Base-by-base conservation (phyloP, 179 eudicot species). In the Beta corolliflora region DNA sequence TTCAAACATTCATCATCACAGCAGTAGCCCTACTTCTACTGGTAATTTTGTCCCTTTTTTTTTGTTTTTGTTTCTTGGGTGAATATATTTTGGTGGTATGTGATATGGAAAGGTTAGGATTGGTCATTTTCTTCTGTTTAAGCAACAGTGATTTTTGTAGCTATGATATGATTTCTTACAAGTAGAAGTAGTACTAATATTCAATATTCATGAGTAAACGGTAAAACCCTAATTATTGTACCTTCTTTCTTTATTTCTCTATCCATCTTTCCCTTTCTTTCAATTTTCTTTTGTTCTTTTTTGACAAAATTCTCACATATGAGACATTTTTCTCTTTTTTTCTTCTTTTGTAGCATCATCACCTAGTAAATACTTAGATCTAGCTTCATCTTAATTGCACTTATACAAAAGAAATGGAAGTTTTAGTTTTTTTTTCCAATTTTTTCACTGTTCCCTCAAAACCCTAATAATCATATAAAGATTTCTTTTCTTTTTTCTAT, bases 211-310 rank as follows among this genome's bases (percentile, higher is more conserved):
- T 44, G n/a, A 53, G 75, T 77, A 41, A 72, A 48, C 60, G 19
- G 60, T 58, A 75, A 36, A 83, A 82, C 85, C 87, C 85, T 85
- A 85, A 71, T 82, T 79, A 79, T 84, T 85, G 85, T 76, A 84
- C 84, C 58, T 55, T 52, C 46, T 45, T 19, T 50, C 72, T 59
- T n/a, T n/a, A n/a, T 21, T 78, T 64, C 50, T 56, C 48, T 2
- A 36, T 36, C 41, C 1, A 36, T 44, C 65, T 70, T 0, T 44
- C 65, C 61, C 23, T 50, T 70, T 77, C 8, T 21, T n/a, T n/a
- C n/a, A n/a, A n/a, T n/a, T n/a, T 55, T 10, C 41, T 73, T 53
- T 72, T 56, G 46, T 59, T 58, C 50, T 81, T 45, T 80, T 77
- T 58, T 53, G 54, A 19, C 19, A 14, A 79, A 44, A 63, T 48